phyloP scores from a whole-genome alignment of 768 basidiomycete species.

The Auriscalpium microsporum region DNA sequence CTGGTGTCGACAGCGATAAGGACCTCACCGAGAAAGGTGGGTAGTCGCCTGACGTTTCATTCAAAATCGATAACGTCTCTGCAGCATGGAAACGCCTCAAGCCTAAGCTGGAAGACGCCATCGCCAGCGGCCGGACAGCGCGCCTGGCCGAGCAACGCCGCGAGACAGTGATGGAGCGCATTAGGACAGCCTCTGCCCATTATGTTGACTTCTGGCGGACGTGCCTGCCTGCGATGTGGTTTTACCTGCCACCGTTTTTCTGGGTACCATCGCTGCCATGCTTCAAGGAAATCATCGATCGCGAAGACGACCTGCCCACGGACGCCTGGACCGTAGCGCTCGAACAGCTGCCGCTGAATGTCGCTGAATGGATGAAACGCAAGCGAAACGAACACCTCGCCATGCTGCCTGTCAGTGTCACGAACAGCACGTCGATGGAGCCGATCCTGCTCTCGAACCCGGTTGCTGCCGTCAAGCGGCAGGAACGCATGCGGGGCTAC shows the following conservation, averaged over 20 bases:
- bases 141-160: background rate
- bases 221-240: slow-evolving; percentile 7
- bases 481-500: background rate
- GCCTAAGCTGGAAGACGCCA: background rate
- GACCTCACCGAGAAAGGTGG: slow-evolving; percentile 5
- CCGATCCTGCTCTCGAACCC: slow-evolving; percentile 3
- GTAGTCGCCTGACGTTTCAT: background rate
- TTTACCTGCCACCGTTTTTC: slow-evolving; percentile 5
- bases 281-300: slow-evolving; percentile 6
- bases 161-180: background rate
- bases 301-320: background rate
- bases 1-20: slow-evolving; percentile 4
- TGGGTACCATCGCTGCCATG: slow-evolving; percentile 4
- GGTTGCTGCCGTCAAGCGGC: slow-evolving; percentile 1
- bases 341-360: background rate
- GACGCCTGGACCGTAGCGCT: slow-evolving; percentile 3
- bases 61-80: background rate
- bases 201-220: slow-evolving; percentile 2
- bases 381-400: background rate
- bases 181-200: background rate
- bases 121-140: background rate
- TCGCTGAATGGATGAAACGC: slow-evolving; percentile 9
- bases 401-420: background rate
- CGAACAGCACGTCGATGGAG: background rate
- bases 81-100: slow-evolving; percentile 10